Evolutionary conservation across 1,284 basidiomycete genomes (phyloP), one percentile per base, ranked within the genome.

Genomic region (Moesziomyces aphidis): DNA sequence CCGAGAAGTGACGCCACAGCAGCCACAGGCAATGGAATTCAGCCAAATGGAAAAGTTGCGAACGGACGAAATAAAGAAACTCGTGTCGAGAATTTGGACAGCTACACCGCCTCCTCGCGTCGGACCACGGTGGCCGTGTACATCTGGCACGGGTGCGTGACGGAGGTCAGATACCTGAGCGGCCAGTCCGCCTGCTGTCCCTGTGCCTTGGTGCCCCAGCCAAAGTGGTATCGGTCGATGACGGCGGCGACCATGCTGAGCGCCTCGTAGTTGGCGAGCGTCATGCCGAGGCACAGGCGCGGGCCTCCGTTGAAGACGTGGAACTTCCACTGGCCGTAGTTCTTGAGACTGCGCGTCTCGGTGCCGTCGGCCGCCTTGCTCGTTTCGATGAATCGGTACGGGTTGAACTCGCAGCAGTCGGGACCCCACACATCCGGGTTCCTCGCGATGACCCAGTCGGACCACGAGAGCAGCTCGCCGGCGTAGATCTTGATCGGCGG

Each of bases 371-470:
- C 53, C 3, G 28, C 44, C 23, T 51, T 57, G 26, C 39, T 61
- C n/a, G 48, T 48, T 26, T 73, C 70, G 43, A 82, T 58, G 61
- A 80, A 82, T 19, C 80, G 62, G 23, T 53, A 31, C 2, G 80
- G 80, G 5, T 76, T 75, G 57, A 71, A 82, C 19, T 79, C 71
- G 28, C 53, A 71, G 51, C 66, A 70, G 46, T 73, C 70, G 1
- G 62, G 65, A 1, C 80, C 80, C 78, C 78, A 82, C 5, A 82
- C 76, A 6, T 76, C 76, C 0, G 76, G 73, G 45, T 74, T 67
- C 11, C 80, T 61, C 6, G 64, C 71, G 57, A 82, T 80, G 22
- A 73, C 77, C 79, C 79, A 82, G 57, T 82, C 80, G 34, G 71
- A 77, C 78, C 78, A 82, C 39, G 60, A 64, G 11, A 79, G 31